A percentile compares a stretch with the other conserved stretches of the same genome.
phyloP scores from a whole-genome alignment of 2,329 filamentous ascomycete species.

The Alternaria consortialis region DNA sequence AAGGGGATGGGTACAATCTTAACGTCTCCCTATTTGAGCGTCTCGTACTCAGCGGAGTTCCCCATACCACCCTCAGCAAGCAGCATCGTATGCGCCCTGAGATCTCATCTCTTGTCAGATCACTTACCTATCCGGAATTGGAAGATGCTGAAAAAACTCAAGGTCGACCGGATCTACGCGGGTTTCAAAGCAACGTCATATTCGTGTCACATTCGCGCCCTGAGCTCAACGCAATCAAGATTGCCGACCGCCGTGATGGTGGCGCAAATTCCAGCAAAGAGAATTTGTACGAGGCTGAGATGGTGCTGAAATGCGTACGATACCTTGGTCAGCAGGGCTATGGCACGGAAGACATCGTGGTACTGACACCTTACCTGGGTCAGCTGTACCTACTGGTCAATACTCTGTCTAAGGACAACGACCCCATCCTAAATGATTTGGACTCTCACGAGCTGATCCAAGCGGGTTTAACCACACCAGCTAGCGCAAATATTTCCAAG shows the following conservation, averaged over 20 bases:
- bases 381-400: constrained; percentile 69
- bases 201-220: constrained; percentile 71
- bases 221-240: constrained; percentile 58
- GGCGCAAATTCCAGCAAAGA: constrained; percentile 63
- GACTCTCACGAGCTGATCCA: constrained; percentile 70
- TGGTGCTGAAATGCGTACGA: constrained; percentile 70
- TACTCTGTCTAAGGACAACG: constrained; percentile 64
- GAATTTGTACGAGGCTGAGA: constrained; percentile 71
- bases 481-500: constrained; percentile 62
- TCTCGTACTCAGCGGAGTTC: constrained; percentile 65
- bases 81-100: constrained; percentile 77
- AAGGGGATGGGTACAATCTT: constrained; percentile 71
- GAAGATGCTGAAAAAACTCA: constrained; percentile 63
- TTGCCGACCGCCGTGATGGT: constrained; percentile 63
- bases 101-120: constrained; percentile 67
- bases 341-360: constrained; percentile 68
- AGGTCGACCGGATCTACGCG: constrained; percentile 60
- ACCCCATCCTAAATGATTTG: constrained; percentile 73
- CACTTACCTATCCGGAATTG: constrained; percentile 70
- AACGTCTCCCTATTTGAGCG: constrained; percentile 76
- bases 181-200: constrained; percentile 67
- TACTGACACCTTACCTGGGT: constrained; percentile 77
- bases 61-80: constrained; percentile 63
- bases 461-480: constrained; percentile 68
- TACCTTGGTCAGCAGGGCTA: constrained; percentile 79